Base-by-base conservation (phyloP, 345 rosid genomes). In the Acer campestre region DNA sequence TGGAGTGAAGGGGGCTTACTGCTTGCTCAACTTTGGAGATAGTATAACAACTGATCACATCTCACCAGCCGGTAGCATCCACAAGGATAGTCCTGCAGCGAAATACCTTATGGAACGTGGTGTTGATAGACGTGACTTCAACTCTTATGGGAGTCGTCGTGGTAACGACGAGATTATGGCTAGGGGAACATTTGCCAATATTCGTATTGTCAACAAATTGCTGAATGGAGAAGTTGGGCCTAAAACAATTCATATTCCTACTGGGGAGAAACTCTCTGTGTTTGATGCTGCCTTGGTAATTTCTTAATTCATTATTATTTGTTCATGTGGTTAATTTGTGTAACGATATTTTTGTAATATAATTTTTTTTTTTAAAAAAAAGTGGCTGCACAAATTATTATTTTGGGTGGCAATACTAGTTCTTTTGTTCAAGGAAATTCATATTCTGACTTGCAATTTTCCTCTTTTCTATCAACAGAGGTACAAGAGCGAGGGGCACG, bases 1-100 rank as follows among this genome's bases (percentile, higher is more conserved):
- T 76, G 83, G 94, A 1, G 97, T 94, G 72, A 94, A 91, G 81
- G 90, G 92, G 67, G 97, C 97, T 59, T 90, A 91, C 88, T 94
- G 98, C 85, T 83, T 94, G 67, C 93, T 94, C 40, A 91, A 90
- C 79, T 88, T 92, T 16, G 97, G 98, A 66, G 97, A 92, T 76
- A 92, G 97, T 81, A 94, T 94, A 74, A 94, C 98, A 10, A 92
- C 97, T 10, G 98, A 94, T 79, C 97, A 94, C 88, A 92, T 92
- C 70, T 94, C 97, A 59, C 97, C 96, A 35, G 97, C 98, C 78
- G 97, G 98, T 23, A 94, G 94, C 85, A 94, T 94, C 80, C 96
- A 92, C 81, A 94, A 82, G 76, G 97, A 94, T 78, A 94, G 97
- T 74, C 94, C 96, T 14, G 98, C 98, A 70, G 98, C 98, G 31